A percentile compares a stretch with the other conserved stretches of the same genome.
Conservation (phyloP, 148 eudicot genomes). For the Fallopia convolvulus region DNA sequence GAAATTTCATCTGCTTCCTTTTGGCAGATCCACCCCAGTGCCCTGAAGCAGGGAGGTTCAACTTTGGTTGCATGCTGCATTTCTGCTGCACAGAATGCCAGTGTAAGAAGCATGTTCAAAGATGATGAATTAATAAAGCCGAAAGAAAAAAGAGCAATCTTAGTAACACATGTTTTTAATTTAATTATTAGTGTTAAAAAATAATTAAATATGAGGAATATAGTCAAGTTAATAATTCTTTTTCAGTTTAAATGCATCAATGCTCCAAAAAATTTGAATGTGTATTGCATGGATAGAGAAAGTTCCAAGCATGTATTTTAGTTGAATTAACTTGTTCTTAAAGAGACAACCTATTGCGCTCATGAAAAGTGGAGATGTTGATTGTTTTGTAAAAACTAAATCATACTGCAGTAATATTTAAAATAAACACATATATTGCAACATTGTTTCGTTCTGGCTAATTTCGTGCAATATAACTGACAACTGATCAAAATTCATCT, state of each 20-base stretch:
- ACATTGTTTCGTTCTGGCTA: neutral
- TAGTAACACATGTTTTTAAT: neutral
- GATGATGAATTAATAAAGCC: neutral
- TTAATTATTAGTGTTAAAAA: neutral
- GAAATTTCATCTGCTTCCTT: neutral
- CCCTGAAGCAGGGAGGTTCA: constrained; percentile 74
- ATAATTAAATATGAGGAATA: neutral
- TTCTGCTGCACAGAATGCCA: constrained; percentile 79
- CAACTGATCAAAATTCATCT: neutral
- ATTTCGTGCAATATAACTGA: neutral
- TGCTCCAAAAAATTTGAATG: neutral
- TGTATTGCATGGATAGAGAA: neutral
- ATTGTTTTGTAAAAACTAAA: neutral
- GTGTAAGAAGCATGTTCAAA: constrained; percentile 40
- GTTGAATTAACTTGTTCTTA: neutral
- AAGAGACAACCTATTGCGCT: neutral
- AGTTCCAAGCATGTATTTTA: too few species aligned
- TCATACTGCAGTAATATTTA: neutral
- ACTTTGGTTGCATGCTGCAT: constrained; percentile 86
- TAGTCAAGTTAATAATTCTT: too few species aligned
- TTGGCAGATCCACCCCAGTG: constrained; percentile 89
- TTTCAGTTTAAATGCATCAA: too few species aligned
- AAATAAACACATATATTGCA: neutral
- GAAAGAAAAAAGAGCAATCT: neutral
- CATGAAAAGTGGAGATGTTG: neutral